These are phyloP conservation scores for Alternaria rosae DNA, from an alignment of 2,329 filamentous ascomycete genomes.

Conservation along the genomic window DNA sequence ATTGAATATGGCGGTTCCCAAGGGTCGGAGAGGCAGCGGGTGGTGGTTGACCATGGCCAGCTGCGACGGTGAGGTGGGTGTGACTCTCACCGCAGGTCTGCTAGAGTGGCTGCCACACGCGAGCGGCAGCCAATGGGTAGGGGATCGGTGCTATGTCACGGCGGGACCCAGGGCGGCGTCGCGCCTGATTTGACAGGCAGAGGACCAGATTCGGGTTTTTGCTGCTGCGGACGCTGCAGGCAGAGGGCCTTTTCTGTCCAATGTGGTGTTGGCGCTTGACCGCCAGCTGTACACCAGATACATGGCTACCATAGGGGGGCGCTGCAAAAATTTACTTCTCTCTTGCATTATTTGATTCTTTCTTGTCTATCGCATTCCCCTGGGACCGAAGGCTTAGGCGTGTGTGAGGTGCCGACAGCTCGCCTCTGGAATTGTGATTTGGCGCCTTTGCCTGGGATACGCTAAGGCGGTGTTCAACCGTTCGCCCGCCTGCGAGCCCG, in stretches of 20 bases:
- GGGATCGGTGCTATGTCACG: slow-evolving; percentile 20
- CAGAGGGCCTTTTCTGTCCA: slow-evolving; percentile 12
- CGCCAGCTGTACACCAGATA: slow-evolving; percentile 31
- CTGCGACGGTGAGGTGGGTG: slow-evolving; percentile 24
- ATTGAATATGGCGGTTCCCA: background rate
- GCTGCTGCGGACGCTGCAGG: slow-evolving; percentile 31
- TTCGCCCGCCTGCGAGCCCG: background rate
- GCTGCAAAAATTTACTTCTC: slow-evolving; percentile 19
- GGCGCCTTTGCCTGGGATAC: slow-evolving; percentile 12
- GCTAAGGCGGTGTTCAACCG: slow-evolving; percentile 4
- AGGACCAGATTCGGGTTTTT: slow-evolving; percentile 23
- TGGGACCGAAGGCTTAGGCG: slow-evolving; percentile 16
- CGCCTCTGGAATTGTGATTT: slow-evolving; percentile 13
- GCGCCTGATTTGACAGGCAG: slow-evolving; percentile 29
- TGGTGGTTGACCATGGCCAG: slow-evolving; percentile 1
- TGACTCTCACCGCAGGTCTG: slow-evolving; percentile 37
- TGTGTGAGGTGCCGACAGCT: slow-evolving; percentile 18
- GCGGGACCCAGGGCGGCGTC: slow-evolving; percentile 18
- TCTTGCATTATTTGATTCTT: slow-evolving; percentile 17
- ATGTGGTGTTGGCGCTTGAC: slow-evolving; percentile 29
- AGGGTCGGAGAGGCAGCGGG: background rate
- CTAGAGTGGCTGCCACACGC: slow-evolving; percentile 29
- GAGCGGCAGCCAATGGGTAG: slow-evolving; percentile 27
- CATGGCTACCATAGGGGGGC: slow-evolving; percentile 19
- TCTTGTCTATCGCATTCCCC: slow-evolving; percentile 1